These are phyloP conservation scores for Sicyos edulis DNA, from an alignment of 306 rosid genomes.

Conservation along the genomic window DNA sequence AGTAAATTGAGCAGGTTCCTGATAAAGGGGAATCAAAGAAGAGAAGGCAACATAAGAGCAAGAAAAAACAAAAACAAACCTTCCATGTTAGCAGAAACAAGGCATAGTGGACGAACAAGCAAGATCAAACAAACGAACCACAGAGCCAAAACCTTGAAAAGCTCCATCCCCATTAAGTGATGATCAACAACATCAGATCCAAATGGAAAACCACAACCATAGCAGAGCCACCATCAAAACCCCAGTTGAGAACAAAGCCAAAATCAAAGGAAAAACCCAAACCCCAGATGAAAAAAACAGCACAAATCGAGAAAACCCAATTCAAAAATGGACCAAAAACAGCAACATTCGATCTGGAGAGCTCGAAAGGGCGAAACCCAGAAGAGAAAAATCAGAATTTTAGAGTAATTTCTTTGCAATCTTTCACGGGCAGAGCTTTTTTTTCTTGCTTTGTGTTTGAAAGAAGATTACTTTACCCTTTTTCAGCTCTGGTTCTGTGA, in stretches of 20 bases:
- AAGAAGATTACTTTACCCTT: constrained; percentile 24
- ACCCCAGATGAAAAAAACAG: neutral
- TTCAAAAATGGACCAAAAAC: constrained; percentile 39
- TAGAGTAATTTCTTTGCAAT: constrained; percentile 6
- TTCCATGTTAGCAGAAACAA: constrained; percentile 92
- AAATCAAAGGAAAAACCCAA: constrained; percentile 18
- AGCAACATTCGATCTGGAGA: constrained; percentile 60
- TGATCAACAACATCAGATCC: constrained; percentile 75
- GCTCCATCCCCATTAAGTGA: constrained; percentile 52
- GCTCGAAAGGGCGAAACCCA: constrained; percentile 26
- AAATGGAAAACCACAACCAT: constrained; percentile 51
- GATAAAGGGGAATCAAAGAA: neutral
- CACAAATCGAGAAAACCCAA: neutral
- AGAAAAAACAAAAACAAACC: constrained; percentile 33
- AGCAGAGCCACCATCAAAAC: constrained; percentile 23
- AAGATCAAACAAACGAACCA: constrained; percentile 45
- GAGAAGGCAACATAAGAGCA: neutral
- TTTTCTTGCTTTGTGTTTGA: neutral
- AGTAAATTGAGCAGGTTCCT: neutral
- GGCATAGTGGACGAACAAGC: constrained; percentile 57
- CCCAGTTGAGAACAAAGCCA: constrained; percentile 18
- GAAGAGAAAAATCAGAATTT: constrained; percentile 31
- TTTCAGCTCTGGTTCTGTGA: constrained; percentile 22
- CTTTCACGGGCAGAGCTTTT: constrained; percentile 24
- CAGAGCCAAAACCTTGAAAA: constrained; percentile 41